phyloP scores from a whole-genome alignment of 129 eudicot genomes.

The Helianthus tuberosus region DNA sequence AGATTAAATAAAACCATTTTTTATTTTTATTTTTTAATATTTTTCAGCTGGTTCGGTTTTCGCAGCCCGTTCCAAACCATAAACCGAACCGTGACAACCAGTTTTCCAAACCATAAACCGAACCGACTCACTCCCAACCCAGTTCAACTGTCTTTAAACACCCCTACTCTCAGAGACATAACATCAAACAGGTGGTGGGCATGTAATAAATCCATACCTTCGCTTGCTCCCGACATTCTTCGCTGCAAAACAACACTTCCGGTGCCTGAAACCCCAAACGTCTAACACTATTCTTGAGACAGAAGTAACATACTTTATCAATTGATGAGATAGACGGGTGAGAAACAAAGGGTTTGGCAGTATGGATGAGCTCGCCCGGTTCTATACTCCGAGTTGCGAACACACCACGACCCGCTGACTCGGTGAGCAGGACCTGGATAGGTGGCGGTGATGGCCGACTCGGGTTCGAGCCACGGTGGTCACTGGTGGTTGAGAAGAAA shows the following conservation, averaged over 20 bases:
- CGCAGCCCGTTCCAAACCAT: too few species aligned
- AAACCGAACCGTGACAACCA: too few species aligned
- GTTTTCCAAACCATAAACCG: too few species aligned
- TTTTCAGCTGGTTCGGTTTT: too few species aligned
- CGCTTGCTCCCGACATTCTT: constrained; percentile 59
- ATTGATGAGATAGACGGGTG: constrained; percentile 68
- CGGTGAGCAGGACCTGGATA: constrained; percentile 66
- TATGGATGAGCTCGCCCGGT: constrained; percentile 82
- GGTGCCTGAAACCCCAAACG: constrained; percentile 7
- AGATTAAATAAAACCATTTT: too few species aligned
- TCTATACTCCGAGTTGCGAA: constrained; percentile 80
- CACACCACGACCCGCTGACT: constrained; percentile 84
- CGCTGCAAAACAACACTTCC: constrained; percentile 58
- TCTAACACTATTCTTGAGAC: constrained; percentile 48
- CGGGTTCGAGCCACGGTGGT: constrained; percentile 26
- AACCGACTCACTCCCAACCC: too few species aligned
- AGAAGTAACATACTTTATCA: constrained; percentile 62
- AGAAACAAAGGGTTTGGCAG: constrained; percentile 67
- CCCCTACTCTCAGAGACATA: constrained; percentile 22
- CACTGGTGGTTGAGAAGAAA: constrained; percentile 39
- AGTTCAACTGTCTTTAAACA: too few species aligned
- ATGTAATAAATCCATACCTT: constrained; percentile 45
- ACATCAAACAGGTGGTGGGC: constrained; percentile 50
- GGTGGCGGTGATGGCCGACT: constrained; percentile 62
- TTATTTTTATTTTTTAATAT: too few species aligned